These are phyloP conservation scores for Apophysomyces ossiformis DNA, from an alignment of 371 early-diverging fungal genomes.

Conservation along the genomic window DNA sequence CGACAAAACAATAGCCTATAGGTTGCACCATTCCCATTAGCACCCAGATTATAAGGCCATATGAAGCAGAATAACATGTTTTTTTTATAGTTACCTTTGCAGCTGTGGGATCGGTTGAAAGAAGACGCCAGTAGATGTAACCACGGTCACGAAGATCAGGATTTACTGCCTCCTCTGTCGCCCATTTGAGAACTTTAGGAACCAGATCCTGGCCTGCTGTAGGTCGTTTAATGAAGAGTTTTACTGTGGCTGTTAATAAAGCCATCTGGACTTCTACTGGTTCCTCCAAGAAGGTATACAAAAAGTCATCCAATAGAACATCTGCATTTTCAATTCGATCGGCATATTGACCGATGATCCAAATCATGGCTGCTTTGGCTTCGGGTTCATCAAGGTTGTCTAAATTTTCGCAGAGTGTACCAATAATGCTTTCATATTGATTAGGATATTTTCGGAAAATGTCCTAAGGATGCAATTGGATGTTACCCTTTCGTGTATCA, in stretches of 20 bases:
- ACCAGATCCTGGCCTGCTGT: slow-evolving; percentile 88
- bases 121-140: slow-evolving; percentile 96
- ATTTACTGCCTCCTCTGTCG: slow-evolving; percentile 92
- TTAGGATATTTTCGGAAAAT: slow-evolving; percentile 94
- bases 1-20: slow-evolving; percentile 74
- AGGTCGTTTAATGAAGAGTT: slow-evolving; percentile 92
- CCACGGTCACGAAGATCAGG: slow-evolving; percentile 98
- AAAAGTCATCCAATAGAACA: slow-evolving; percentile 78
- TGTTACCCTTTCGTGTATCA: neutral
- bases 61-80: neutral
- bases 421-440: slow-evolving; percentile 86
- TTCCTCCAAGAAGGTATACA: slow-evolving; percentile 75
- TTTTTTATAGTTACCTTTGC: slow-evolving; percentile 53
- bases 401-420: slow-evolving; percentile 86
- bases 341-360: slow-evolving; percentile 97
- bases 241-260: slow-evolving; percentile 93
- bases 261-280: slow-evolving; percentile 89
- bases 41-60: too few relatives aligned
- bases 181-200: slow-evolving; percentile 88
- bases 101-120: slow-evolving; percentile 87
- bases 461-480: slow-evolving; percentile 55
- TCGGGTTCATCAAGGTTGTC: slow-evolving; percentile 92
- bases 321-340: slow-evolving; percentile 88
- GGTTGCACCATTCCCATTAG: neutral
- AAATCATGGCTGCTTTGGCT: slow-evolving; percentile 91